Conservation (phyloP, 192 early-diverging fungal species). For the Coemansia sp. region DNA sequence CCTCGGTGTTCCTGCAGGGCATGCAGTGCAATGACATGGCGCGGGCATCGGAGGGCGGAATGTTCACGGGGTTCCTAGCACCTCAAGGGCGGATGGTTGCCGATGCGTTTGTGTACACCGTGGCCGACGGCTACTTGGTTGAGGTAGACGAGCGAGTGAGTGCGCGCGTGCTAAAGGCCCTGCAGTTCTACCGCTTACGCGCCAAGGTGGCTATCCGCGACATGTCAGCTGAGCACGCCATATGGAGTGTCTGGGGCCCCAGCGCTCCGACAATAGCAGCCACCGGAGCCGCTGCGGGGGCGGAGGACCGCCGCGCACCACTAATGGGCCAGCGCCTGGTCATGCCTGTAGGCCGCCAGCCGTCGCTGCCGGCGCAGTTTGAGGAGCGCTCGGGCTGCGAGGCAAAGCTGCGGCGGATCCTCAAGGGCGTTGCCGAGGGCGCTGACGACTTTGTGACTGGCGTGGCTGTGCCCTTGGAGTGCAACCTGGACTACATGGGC, state of each 20-base stretch:
- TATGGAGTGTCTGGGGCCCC: slow-evolving; percentile 80
- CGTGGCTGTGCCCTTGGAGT: slow-evolving; percentile 80
- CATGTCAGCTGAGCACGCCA: slow-evolving; percentile 58
- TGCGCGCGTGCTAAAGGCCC: slow-evolving; percentile 58
- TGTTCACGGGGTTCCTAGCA: slow-evolving; percentile 78
- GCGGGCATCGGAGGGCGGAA: slow-evolving; percentile 64
- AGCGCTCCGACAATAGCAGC: slow-evolving; percentile 33
- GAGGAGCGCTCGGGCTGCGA: slow-evolving; percentile 53
- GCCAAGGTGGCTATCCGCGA: slow-evolving; percentile 71
- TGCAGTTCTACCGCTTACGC: slow-evolving; percentile 77
- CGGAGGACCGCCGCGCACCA: slow-evolving; percentile 56
- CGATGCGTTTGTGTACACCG: slow-evolving; percentile 87
- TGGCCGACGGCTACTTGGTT: slow-evolving; percentile 61
- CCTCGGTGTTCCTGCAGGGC: slow-evolving; percentile 85
- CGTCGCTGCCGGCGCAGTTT: slow-evolving; percentile 56
- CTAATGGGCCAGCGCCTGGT: slow-evolving; percentile 63
- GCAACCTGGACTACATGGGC: slow-evolving; percentile 87
- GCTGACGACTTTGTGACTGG: slow-evolving; percentile 70
- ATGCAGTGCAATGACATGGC: slow-evolving; percentile 88
- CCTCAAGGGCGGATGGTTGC: slow-evolving; percentile 87
- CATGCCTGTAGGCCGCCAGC: slow-evolving; percentile 2
- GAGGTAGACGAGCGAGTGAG: slow-evolving; percentile 68
- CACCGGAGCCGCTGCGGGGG: slow-evolving; percentile 29
- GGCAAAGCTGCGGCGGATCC: slow-evolving; percentile 75
- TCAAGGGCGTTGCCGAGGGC: slow-evolving; percentile 91